Conservation (phyloP, 805 yeast species). For the Tetrapisispora namnaoensis region DNA sequence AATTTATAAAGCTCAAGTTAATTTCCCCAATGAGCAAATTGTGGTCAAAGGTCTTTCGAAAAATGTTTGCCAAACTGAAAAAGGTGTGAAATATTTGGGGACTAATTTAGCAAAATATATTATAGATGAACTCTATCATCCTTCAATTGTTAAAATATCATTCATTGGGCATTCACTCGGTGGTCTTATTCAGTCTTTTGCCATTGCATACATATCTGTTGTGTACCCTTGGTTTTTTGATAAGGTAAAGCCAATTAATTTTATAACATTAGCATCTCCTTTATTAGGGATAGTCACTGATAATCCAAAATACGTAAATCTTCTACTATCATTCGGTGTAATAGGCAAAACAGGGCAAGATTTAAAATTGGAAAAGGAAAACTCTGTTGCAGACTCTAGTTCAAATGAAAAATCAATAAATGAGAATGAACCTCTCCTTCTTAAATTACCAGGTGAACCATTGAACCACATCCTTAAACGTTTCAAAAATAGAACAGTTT, state of each 20-base stretch:
- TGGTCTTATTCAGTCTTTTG: constrained; percentile 68
- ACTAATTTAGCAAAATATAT: constrained; percentile 60
- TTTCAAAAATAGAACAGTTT: constrained; percentile 57
- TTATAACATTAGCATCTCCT: constrained; percentile 67
- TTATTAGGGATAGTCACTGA: constrained; percentile 67
- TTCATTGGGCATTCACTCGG: constrained; percentile 76
- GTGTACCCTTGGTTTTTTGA: constrained; percentile 64
- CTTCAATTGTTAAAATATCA: constrained; percentile 44
- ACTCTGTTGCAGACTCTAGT: neutral
- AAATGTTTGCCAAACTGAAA: constrained; percentile 68
- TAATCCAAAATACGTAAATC: constrained; percentile 63
- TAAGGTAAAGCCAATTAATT: constrained; percentile 51
- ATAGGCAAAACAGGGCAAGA: constrained; percentile 80
- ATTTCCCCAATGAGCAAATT: constrained; percentile 34
- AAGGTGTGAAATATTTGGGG: constrained; percentile 69
- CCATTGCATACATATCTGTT: constrained; percentile 58
- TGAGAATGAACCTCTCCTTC: constrained; percentile 42
- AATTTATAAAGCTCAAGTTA: constrained; percentile 38
- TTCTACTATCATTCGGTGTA: constrained; percentile 61
- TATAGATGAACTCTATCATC: constrained; percentile 37
- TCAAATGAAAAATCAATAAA: constrained; percentile 21
- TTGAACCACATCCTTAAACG: constrained; percentile 41
- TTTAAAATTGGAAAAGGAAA: constrained; percentile 43
- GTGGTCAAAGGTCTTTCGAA: constrained; percentile 61
- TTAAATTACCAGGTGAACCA: constrained; percentile 57